Conservation (phyloP, 495 filamentous ascomycete species). For the Xanthoparmelia taractica region DNA sequence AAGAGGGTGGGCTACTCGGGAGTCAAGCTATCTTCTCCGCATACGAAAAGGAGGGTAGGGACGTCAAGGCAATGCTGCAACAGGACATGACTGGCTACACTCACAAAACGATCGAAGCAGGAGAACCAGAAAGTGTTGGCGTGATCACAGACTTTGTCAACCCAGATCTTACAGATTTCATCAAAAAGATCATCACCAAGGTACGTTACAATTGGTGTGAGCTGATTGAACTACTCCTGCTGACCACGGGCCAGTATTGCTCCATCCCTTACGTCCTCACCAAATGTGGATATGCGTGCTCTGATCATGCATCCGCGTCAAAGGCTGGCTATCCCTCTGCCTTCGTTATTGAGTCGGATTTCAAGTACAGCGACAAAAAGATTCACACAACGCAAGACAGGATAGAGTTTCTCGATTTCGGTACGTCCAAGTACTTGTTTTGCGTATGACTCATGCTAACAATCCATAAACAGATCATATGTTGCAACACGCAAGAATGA, state of each 20-base stretch:
- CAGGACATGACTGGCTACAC: slow-evolving; percentile 98
- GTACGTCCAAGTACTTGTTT: neutral
- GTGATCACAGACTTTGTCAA: slow-evolving; percentile 94
- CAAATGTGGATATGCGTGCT: slow-evolving; percentile 95
- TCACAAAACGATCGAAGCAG: slow-evolving; percentile 73
- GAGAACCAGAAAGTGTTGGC: slow-evolving; percentile 76
- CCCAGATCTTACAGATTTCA: slow-evolving; percentile 72
- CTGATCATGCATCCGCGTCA: slow-evolving; percentile 91
- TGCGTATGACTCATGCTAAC: neutral
- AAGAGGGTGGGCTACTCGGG: slow-evolving; percentile 83
- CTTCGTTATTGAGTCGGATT: slow-evolving; percentile 90
- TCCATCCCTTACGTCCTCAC: slow-evolving; percentile 83
- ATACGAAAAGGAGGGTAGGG: slow-evolving; percentile 67
- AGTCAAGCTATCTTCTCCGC: slow-evolving; percentile 76
- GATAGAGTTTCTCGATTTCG: slow-evolving; percentile 83
- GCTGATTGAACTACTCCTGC: neutral
- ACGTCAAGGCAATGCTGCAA: slow-evolving; percentile 96
- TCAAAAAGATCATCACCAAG: slow-evolving; percentile 77
- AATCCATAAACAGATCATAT: slow-evolving; percentile 56
- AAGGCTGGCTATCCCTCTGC: slow-evolving; percentile 93
- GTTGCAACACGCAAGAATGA: slow-evolving; percentile 92
- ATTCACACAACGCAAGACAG: slow-evolving; percentile 88
- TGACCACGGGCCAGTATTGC: slow-evolving; percentile 55
- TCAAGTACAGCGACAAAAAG: slow-evolving; percentile 74
- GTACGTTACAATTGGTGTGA: slow-evolving; percentile 35